Base-by-base conservation (phyloP, 148 eudicot genomes). In the Diospyros lotus region DNA sequence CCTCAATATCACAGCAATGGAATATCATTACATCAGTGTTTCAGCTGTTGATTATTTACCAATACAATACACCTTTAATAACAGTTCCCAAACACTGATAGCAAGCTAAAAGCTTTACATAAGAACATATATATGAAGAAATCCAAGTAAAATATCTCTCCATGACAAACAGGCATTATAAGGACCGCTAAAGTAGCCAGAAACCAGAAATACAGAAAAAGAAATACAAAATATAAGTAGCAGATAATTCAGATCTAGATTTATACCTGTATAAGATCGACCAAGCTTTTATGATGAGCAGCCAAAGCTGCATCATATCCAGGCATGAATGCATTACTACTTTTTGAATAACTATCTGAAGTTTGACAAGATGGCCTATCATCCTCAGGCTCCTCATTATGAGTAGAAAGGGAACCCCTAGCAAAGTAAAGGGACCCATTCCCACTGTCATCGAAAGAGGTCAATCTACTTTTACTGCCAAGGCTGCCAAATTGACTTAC, bases 361-460 rank as follows among this genome's bases (percentile, higher is more conserved):
- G 79, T 80, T 80, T 70, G 84, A 44, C 75, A 84, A 3, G 90
- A 80, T 64, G 94, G 84, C 64, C 79, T 81, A 77, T 91, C 98
- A 78, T 91, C 98, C 69, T 89, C 98, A 5, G 87, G 83, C 81
- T 91, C 98, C 84, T 91, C 98, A 63, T 77, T 84, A 68, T 94
- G 98, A 67, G 94, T 87, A 41, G 97, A 85, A 77, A 93, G 98
- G 77, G 85, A 80, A 81, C 76, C 79, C 71, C 81, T 77, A 74
- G 86, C 65, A 78, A 84, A 64, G 65, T 74, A 82, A 68, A 81
- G 59, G 68, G 85, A 84, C 51, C 84, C 81, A 74, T 74, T 80
- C 17, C 88, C 81, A 81, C 85, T 84, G 72, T 82, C 88, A 78
- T 88, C 89, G 73, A 69, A 76, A 54, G 91, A 82, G 58, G 84